Conservation (phyloP, 768 basidiomycete species). For the Rhodotorula babjevae region DNA sequence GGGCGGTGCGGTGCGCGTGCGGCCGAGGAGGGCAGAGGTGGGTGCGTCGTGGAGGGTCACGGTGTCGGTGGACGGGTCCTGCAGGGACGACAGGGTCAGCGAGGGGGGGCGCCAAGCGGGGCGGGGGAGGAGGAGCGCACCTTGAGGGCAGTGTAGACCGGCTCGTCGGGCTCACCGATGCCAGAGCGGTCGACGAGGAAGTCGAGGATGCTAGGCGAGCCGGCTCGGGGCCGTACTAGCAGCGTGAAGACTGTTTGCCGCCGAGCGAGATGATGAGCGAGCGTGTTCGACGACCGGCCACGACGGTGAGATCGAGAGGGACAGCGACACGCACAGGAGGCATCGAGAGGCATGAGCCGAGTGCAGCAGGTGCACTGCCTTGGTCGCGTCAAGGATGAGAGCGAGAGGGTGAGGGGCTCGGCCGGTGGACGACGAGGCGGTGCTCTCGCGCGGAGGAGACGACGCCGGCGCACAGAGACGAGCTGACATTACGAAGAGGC, state of each 20-base stretch:
- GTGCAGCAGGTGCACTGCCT: too few relatives aligned
- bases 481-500: too few relatives aligned
- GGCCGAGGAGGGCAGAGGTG: slow-evolving; percentile 1
- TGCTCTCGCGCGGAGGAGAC: too few relatives aligned
- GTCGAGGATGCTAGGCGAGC: slow-evolving; percentile 12
- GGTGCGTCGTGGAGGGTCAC: slow-evolving; percentile 11
- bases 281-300: neutral
- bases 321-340: neutral
- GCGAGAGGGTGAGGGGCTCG: too few relatives aligned
- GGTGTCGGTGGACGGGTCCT: neutral
- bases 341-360: neutral
- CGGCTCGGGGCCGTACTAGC: slow-evolving; percentile 15
- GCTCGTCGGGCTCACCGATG: neutral
- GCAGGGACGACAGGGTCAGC: neutral
- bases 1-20: slow-evolving; percentile 5
- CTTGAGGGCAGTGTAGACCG: slow-evolving; percentile 8
- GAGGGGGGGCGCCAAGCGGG: neutral
- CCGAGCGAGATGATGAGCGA: neutral
- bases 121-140: neutral
- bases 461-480: too few relatives aligned
- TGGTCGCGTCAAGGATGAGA: too few relatives aligned
- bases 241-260: slow-evolving; percentile 17
- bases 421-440: too few relatives aligned
- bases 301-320: neutral
- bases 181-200: neutral